These are phyloP conservation scores for Ogataea saltuana DNA, from an alignment of 805 yeast species.

Conservation along the genomic window DNA sequence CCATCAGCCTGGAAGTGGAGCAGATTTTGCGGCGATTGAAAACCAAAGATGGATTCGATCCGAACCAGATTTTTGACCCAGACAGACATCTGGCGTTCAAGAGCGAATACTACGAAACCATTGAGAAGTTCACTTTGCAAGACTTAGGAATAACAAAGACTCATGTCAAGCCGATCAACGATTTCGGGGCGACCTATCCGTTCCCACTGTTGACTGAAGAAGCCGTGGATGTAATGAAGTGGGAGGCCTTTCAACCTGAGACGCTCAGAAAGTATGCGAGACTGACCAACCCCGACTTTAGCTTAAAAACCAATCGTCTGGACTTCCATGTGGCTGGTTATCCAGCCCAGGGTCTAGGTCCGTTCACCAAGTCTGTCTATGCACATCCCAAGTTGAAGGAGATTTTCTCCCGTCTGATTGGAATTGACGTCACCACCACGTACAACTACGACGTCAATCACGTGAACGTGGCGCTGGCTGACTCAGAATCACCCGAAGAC, in stretches of 20 bases:
- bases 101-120: slow-evolving; percentile 39
- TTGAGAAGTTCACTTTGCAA: slow-evolving; percentile 39
- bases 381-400: slow-evolving; percentile 50
- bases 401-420: slow-evolving; percentile 50
- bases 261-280: slow-evolving; percentile 46
- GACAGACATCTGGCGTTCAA: slow-evolving; percentile 39
- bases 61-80: slow-evolving; percentile 38
- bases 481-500: slow-evolving; percentile 16
- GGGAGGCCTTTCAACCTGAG: slow-evolving; percentile 49
- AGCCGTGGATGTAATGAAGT: slow-evolving; percentile 56
- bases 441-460: slow-evolving; percentile 58
- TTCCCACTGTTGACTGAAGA: slow-evolving; percentile 60
- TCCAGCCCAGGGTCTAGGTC: slow-evolving; percentile 38
- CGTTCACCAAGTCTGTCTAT: slow-evolving; percentile 54
- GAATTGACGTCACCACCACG: slow-evolving; percentile 45
- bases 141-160: slow-evolving; percentile 41
- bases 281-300: slow-evolving; percentile 35
- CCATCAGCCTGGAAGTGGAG: slow-evolving; percentile 29
- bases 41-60: slow-evolving; percentile 18
- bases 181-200: slow-evolving; percentile 52
- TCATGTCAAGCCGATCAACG: slow-evolving; percentile 36
- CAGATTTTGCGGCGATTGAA: slow-evolving; percentile 19
- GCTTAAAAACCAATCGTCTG: slow-evolving; percentile 32
- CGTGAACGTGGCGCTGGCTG: slow-evolving; percentile 47
- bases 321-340: slow-evolving; percentile 54